Base-by-base conservation (phyloP, 139 green algal species). In the Mesotaenium endlicherianum region DNA sequence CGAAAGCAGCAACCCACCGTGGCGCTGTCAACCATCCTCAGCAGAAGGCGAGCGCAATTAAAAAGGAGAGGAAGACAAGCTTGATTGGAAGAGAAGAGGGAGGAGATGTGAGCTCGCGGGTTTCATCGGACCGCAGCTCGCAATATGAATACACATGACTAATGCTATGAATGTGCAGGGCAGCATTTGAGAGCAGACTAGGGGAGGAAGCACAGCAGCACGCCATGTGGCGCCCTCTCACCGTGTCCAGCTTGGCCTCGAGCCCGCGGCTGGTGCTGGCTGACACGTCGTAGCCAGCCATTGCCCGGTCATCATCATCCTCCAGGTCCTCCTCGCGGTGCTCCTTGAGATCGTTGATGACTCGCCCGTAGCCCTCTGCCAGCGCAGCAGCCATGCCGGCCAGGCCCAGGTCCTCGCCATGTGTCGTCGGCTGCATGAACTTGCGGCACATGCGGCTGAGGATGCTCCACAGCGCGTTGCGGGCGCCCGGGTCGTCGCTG, bases 381-480 rank as follows among this genome's bases (percentile, higher is more conserved):
- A 79, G 39, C 45, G 41, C 70, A 76, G 70, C 70, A 70, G 70
- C 45, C 45, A 79, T 79, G 17, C 70, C 45, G 6, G 42, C 70
- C 70, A 70, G 43, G 8, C 42, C 42, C 39, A 11, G 39, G 8
- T 53, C 5, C 6, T 79, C 70, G 31, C 39, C 42, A 41, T 31
- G 39, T 5, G 38, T 76, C 47, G 8, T 41, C 45, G 70, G 70
- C 40, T 31, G 20, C 11, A 76, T 34, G 31, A 79, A 14, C 8
- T 31, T 6, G 6, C 45, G 42, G 11, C 42, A 79, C 45, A 79
- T 79, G 42, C 70, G 42, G 38, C 70, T 34, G 31, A 79, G 70
- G 11, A 79, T 70, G 11, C 70, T 79, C 70, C 70, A 79, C 40
- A 79, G 70, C 8, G 70, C 70, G 47, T 79, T 79, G 38, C 70